phyloP scores from a whole-genome alignment of 208 protist species.

The Leishmania mexicana region DNA sequence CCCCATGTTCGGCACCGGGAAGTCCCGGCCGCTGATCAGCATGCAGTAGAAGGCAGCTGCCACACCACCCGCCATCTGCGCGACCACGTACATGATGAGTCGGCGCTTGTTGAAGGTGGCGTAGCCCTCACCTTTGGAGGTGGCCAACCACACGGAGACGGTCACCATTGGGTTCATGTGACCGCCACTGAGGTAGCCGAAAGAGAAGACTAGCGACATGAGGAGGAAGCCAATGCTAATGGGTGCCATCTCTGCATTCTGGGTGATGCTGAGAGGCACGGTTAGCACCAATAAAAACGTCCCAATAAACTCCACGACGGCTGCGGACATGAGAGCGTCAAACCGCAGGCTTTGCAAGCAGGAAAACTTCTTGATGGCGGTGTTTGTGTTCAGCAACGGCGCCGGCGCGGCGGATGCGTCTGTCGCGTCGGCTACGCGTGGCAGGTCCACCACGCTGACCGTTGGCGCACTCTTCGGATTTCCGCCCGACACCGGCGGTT shows the following conservation, averaged over 20 bases:
- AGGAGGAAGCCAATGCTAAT: constrained; percentile 78
- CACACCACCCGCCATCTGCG: constrained; percentile 70
- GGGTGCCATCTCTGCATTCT: constrained; percentile 71
- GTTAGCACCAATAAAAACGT: constrained; percentile 84
- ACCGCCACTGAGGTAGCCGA: constrained; percentile 82
- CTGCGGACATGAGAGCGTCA: constrained; percentile 64
- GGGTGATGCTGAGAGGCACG: constrained; percentile 58
- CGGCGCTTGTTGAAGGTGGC: constrained; percentile 58
- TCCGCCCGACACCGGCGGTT: not conserved
- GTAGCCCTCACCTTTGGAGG: constrained; percentile 33
- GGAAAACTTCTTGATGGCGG: constrained; percentile 45
- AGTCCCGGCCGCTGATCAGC: constrained; percentile 62
- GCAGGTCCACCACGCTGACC: constrained; percentile 3
- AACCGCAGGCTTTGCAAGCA: constrained; percentile 61
- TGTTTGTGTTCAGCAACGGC: constrained; percentile 29
- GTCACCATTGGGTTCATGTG: constrained; percentile 86
- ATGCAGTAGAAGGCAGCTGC: constrained; percentile 67
- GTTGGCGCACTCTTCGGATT: constrained; percentile 5
- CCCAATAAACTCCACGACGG: constrained; percentile 80
- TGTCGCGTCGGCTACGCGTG: not conserved
- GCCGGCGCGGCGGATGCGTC: not conserved
- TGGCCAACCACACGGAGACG: constrained; percentile 77
- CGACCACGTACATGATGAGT: constrained; percentile 69
- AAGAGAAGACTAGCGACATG: constrained; percentile 79
- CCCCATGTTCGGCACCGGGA: constrained; percentile 71